Base-by-base conservation (phyloP, 2,329 filamentous ascomycete genomes). In the Curvularia lunata region DNA sequence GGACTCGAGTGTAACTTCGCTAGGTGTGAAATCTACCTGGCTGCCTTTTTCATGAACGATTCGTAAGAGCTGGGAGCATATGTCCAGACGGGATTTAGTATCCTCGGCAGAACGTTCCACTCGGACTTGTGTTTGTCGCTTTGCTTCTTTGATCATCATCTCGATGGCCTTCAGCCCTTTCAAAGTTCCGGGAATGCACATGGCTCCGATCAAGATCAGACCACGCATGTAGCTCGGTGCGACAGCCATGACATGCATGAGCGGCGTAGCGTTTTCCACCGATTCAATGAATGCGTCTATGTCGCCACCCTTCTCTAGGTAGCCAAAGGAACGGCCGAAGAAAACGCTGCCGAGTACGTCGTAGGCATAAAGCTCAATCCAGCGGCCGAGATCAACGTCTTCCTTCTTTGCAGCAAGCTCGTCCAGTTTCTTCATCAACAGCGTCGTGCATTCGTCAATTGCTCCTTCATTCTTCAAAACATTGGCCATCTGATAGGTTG, bases 261-360 rank as follows among this genome's bases (percentile, higher is more conserved):
- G 68, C 32, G 64, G 78, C 62, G 71, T 77, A 16, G 74, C 54
- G 7, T 56, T 72, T 38, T 78, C 72, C 0, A 79, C 63, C 1
- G 78, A 69, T 12, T 71, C 61, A 13, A 81, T 76, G 48, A 74
- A 78, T 7, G 71, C 71, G 23, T 75, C 73, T 52, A 78, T 65
- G 56, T 83, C 80, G 2, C 62, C 54, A 1, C 75, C 70, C 6
- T 71, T 62, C 23, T 80, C 65, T 49, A 81, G 67, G 61, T 80
- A 82, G 2, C 80, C 79, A 50, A 80, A 78, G 50, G 73, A 72
- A 9, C 71, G 68, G 19, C 79, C 75, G 45, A 80, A 81, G 21
- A 73, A 76, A 19, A 80, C 59, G 28, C 75, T 73, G 18, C 79
- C 77, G 18, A 80, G 70, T n/a, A 80, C 73, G 53, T 82, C 79